Base-by-base conservation (phyloP, 2,329 filamentous ascomycete species). In the Tolypocladium paradoxum region DNA sequence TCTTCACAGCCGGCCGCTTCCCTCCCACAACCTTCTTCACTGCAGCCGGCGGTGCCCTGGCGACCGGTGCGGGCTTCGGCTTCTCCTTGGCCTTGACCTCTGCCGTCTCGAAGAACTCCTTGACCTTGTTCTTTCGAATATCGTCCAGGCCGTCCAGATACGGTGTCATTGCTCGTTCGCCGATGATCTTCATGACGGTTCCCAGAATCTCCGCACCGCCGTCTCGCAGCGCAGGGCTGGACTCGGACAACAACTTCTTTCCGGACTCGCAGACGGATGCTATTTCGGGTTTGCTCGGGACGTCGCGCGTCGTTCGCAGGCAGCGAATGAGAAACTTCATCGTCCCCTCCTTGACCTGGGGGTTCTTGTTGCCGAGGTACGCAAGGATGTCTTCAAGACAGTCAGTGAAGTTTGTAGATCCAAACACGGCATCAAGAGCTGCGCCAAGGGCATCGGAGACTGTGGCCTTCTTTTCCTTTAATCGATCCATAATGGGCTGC, bases 181-280 rank as follows among this genome's bases (percentile, higher is more conserved):
- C 92, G 73, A 97, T 88, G 53, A 99, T 97, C 73, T 97, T 99
- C 93, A 96, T 97, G 49, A 99, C 70, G 0, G 91, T 96, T 58
- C 95, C 93, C 3, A 99, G 75, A 35, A 93, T 84, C 68, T 99
- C 93, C 16, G 91, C 91, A 67, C 91, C 93, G 33, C 90, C 90
- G 49, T 92, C 86, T 70, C 93, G 83, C 55, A 95, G 82, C 3
- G 80, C 85, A 61, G 95, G 91, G 60, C 85, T 91, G 0, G 89
- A 92, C 66, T 99, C 93, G 0, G 91, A 85, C 18, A 99, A 76
- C 8, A 97, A 75, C 69, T 96, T 97, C 64, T 92, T 96, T 31
- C 84, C 85, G 1, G 84, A 81, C 62, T 97, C 93, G n/a, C 90
- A 88, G 52, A 97, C 90, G 8, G 82, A 79, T 54, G 85, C 85